Base-by-base conservation (phyloP, 1,284 basidiomycete species). In the Puccinia polysora region DNA sequence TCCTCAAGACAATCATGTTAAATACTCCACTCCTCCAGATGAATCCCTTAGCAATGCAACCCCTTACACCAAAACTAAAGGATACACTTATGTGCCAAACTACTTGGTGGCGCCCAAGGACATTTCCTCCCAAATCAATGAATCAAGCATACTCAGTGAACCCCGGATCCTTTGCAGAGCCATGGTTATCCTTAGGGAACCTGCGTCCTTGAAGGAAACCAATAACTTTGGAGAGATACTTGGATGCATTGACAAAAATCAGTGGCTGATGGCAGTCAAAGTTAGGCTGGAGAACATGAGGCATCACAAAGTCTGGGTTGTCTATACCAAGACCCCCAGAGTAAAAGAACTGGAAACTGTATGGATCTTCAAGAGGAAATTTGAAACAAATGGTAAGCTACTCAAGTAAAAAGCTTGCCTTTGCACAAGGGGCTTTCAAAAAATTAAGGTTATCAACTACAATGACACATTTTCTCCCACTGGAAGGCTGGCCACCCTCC, bases 401-500 rank as follows among this genome's bases (percentile, higher is more conserved):
- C n/a, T n/a, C n/a, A n/a, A n/a, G n/a, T n/a, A n/a, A n/a, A n/a
- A n/a, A n/a, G n/a, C n/a, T n/a, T n/a, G n/a, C n/a, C n/a, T n/a
- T n/a, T n/a, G n/a, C n/a, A n/a, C n/a, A n/a, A n/a, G n/a, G n/a
- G n/a, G n/a, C n/a, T n/a, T n/a, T n/a, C n/a, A n/a, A n/a, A n/a
- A n/a, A n/a, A n/a, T n/a, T n/a, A n/a, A n/a, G n/a, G n/a, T n/a
- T n/a, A n/a, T n/a, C n/a, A n/a, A 62, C 32, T 62, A 62, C 38
- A 62, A 62, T 23, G 20, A 62, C 6, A 62, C 59, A 2, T 62
- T 36, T 62, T 30, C 59, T n/a, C 59, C 59, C 7, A 62, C 59
- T 20, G 59, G 59, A 20, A 2, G 36, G n/a, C 15, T 40, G 20
- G 38, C 4, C n/a, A 43, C 32, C n/a, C 38, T 62, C 23, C n/a